Percentiles rank a stretch among this genome's conserved stretches.
phyloP scores from a whole-genome alignment of 345 rosid species.

The Eucalyptus shirleyi region DNA sequence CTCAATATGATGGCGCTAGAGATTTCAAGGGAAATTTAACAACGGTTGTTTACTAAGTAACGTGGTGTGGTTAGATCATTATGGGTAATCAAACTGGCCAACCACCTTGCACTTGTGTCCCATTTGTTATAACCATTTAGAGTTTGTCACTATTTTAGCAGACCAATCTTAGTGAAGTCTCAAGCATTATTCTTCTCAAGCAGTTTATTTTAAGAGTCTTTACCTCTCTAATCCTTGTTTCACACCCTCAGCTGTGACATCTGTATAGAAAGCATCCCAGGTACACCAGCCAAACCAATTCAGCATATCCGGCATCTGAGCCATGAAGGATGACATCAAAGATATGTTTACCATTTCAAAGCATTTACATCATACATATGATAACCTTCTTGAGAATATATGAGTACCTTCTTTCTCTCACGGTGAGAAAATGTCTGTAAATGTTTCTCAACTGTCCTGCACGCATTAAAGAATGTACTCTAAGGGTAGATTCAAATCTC shows the following conservation, averaged over 20 bases:
- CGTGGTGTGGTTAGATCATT: neutral
- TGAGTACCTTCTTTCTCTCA: constrained; percentile 38
- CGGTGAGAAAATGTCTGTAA: constrained; percentile 51
- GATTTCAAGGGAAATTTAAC: neutral
- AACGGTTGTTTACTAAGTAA: neutral
- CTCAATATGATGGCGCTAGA: neutral
- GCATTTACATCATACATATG: neutral
- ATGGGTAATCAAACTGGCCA: neutral
- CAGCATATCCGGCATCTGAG: constrained; percentile 52
- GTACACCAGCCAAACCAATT: constrained; percentile 83
- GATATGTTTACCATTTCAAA: neutral
- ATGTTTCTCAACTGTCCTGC: constrained; percentile 45
- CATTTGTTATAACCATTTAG: neutral
- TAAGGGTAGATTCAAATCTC: neutral
- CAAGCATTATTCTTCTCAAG: neutral
- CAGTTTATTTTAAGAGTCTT: neutral
- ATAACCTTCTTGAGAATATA: neutral
- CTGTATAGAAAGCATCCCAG: constrained; percentile 69
- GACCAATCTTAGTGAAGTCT: neutral
- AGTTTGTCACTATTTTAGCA: neutral
- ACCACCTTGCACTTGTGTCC: neutral
- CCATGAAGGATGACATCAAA: neutral
- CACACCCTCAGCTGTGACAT: constrained; percentile 43
- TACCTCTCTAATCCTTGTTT: constrained; percentile 51
- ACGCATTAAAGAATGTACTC: neutral